Base-by-base conservation (phyloP, 768 basidiomycete genomes). In the Tricholoma sp. region DNA sequence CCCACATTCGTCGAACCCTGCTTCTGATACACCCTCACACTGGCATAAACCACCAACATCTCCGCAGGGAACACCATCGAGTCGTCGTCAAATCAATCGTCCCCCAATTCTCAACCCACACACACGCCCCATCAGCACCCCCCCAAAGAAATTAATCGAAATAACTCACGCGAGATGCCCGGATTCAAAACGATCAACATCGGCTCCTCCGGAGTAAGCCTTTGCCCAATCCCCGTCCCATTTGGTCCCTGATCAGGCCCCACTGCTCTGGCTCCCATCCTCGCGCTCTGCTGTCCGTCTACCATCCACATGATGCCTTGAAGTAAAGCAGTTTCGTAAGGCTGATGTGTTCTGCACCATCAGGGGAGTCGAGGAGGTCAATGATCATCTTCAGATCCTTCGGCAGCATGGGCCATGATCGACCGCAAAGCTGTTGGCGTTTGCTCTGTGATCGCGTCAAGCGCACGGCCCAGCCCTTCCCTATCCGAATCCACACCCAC, bases 11-110 rank as follows among this genome's bases (percentile, higher is more conserved):
- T 71, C 52, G 71, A 57, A 3, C 79, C 82, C 59, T 78, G 74
- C 50, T 82, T 70, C 69, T 91, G 90, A 68, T 91, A 94, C 17
- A 94, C 86, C 28, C 91, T 79, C 42, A 93, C n/a, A n/a, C n/a
- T n/a, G n/a, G n/a, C 84, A 66, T 91, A 93, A 68, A 93, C 90
- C 37, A 92, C 70, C 39, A 79, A 73, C 75, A 91, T 77, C 61
- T 84, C 81, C 0, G 83, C 80, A 0, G 89, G 89, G 77, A 89
- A 89, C 20, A 70, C 68, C 76, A 91, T 76, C 42, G n/a, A n/a
- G 85, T 78, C 20, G 85, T 78, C 20, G 72, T 53, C 41, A 77
- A 55, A 54, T 86, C 79, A 57, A 78, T 76, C 3, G 71, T 70
- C 58, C 91, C 89, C 83, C 91, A 93, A 61, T 82, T 84, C 32